Percentiles rank a stretch among this genome's conserved stretches.
phyloP scores from a whole-genome alignment of 2,329 filamentous ascomycete genomes.

The Macroventuria anomochaeta region DNA sequence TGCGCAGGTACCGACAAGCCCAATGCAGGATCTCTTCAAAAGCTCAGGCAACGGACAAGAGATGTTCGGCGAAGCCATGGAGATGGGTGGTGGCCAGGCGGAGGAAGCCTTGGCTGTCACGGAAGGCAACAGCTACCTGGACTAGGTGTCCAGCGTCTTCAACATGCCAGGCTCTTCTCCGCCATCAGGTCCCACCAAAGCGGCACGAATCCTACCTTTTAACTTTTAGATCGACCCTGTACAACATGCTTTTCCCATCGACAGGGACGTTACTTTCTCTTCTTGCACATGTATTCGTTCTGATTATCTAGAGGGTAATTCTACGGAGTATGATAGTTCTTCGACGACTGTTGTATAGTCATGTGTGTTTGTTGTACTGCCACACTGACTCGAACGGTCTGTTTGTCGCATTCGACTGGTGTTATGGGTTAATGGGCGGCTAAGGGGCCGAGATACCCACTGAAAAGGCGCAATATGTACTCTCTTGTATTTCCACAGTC shows the following conservation, averaged over 20 bases:
- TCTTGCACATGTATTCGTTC: constrained; percentile 21
- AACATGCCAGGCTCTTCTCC: constrained; percentile 2
- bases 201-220: background rate
- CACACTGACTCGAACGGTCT: background rate
- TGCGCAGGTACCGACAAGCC: constrained; percentile 39
- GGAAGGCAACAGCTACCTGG: constrained; percentile 43
- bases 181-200: background rate
- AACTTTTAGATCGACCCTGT: background rate
- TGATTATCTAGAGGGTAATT: background rate
- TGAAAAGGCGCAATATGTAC: constrained; percentile 21
- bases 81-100: constrained; percentile 45
- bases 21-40: constrained; percentile 47
- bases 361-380: background rate
- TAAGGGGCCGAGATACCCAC: constrained; percentile 28
- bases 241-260: constrained; percentile 10
- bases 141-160: constrained; percentile 28
- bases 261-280: background rate
- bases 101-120: constrained; percentile 48
- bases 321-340: background rate
- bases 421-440: constrained; percentile 13
- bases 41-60: constrained; percentile 46
- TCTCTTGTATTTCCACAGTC: constrained; percentile 19
- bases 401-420: constrained; percentile 13
- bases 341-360: constrained; percentile 1
- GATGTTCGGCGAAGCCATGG: constrained; percentile 47